phyloP scores from a whole-genome alignment of 2,329 filamentous ascomycete genomes.

The Sclerotinia subarctica region DNA sequence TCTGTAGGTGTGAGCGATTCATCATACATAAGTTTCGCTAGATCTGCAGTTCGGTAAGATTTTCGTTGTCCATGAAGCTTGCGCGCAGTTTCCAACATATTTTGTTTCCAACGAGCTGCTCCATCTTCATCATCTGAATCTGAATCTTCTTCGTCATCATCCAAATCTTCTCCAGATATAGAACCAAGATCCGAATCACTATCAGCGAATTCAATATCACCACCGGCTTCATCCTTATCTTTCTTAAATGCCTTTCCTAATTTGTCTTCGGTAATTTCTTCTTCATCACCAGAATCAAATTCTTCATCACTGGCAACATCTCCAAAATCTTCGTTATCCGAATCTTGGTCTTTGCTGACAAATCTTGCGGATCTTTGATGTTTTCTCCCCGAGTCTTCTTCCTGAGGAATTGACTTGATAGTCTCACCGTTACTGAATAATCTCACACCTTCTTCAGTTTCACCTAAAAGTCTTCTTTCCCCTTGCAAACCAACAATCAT shows the following conservation, averaged over 20 bases:
- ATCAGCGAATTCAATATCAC: constrained; percentile 86
- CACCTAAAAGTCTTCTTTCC: constrained; percentile 76
- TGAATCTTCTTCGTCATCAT: constrained; percentile 47
- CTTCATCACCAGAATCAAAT: constrained; percentile 49
- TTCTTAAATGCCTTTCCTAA: constrained; percentile 60
- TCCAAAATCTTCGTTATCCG: constrained; percentile 56
- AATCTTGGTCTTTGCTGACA: constrained; percentile 57
- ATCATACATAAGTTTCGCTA: constrained; percentile 88
- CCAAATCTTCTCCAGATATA: constrained; percentile 58
- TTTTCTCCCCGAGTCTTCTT: constrained; percentile 61
- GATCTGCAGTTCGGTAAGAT: constrained; percentile 74
- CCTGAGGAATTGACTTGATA: constrained; percentile 57
- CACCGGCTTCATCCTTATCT: constrained; percentile 47
- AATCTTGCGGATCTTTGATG: constrained; percentile 56
- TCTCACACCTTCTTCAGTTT: constrained; percentile 77
- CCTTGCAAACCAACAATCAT: constrained; percentile 87
- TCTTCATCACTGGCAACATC: constrained; percentile 40
- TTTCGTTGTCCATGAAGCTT: constrained; percentile 66
- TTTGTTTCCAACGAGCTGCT: constrained; percentile 80
- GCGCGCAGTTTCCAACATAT: constrained; percentile 72
- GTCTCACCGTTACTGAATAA: constrained; percentile 77
- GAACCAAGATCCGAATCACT: constrained; percentile 96
- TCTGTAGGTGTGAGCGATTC: constrained; percentile 70
- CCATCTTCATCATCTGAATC: constrained; percentile 47
- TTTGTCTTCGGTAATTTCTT: constrained; percentile 57